Percentiles rank a stretch among this genome's conserved stretches.
These are phyloP conservation scores for Malus sylvestris DNA, from an alignment of 306 rosid genomes.

Conservation along the genomic window DNA sequence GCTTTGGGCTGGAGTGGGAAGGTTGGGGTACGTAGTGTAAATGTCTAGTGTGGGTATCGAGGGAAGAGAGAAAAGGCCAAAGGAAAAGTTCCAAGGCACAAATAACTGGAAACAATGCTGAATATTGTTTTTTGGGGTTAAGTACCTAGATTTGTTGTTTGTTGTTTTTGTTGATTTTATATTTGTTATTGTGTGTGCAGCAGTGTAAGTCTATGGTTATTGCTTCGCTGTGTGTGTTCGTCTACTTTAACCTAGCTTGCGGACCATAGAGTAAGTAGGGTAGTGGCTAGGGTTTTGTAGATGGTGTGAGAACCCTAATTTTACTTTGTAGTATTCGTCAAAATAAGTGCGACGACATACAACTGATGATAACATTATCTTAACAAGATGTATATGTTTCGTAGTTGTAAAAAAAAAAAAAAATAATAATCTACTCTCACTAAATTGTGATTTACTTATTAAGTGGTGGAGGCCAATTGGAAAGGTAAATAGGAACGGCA, in stretches of 20 bases:
- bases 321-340: too few relatives aligned
- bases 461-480: not conserved
- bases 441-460: not conserved
- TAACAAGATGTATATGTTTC: not conserved
- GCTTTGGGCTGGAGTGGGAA: not conserved
- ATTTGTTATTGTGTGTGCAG: constrained; percentile 9
- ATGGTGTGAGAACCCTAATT: not conserved
- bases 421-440: not conserved
- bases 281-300: not conserved
- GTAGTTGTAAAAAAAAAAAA: not conserved
- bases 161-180: constrained; percentile 39
- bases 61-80: constrained; percentile 59
- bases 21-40: not conserved
- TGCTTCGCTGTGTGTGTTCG: not conserved
- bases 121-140: constrained; percentile 43
- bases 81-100: constrained; percentile 50
- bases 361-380: accelerated
- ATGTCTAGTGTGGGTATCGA: constrained; percentile 43
- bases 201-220: constrained; percentile 3
- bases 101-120: constrained; percentile 69
- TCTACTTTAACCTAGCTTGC: not conserved
- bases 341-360: not conserved
- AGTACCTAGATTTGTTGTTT: constrained; percentile 46
- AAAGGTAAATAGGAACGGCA: not conserved
- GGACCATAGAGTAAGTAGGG: not conserved